phyloP scores from a whole-genome alignment of 1,284 basidiomycete genomes.

The Termitomyces sp. region DNA sequence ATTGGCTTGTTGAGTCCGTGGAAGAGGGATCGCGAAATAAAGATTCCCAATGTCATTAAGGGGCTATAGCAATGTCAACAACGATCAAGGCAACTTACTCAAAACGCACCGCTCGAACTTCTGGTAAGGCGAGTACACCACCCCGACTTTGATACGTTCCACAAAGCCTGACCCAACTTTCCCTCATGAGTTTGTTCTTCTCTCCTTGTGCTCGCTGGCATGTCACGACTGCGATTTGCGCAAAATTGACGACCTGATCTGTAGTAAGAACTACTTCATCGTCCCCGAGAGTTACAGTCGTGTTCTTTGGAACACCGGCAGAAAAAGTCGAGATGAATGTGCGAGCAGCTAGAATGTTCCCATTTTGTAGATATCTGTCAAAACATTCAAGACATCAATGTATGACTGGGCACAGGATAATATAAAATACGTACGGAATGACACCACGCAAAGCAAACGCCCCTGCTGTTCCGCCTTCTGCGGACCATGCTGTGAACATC shows the following conservation, averaged over 20 bases:
- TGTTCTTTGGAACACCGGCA: conserved; percentile 46
- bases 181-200: conserved; percentile 64
- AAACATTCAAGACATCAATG: not conserved
- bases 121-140: conserved; percentile 55
- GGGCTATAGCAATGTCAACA: conserved; percentile 26
- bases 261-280: conserved; percentile 71
- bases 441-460: conserved; percentile 79
- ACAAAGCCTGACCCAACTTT: conserved; percentile 80
- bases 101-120: conserved; percentile 68
- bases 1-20: conserved; percentile 16
- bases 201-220: conserved; percentile 80
- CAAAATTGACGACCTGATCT: conserved; percentile 76
- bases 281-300: conserved; percentile 37
- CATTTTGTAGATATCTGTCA: conserved; percentile 76
- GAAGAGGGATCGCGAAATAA: conserved; percentile 36
- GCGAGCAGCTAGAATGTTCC: conserved; percentile 81
- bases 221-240: conserved; percentile 79
- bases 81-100: not conserved
- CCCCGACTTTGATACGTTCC: conserved; percentile 72
- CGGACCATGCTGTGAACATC: conserved; percentile 79
- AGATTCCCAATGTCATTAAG: conserved; percentile 60
- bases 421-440: conserved; percentile 58
- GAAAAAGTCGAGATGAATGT: conserved; percentile 79
- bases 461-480: conserved; percentile 41
- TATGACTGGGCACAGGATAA: conserved; percentile 3